Evolutionary conservation across 2,329 filamentous ascomycete species (phyloP).

Genomic region (Aspergillus proliferans): DNA sequence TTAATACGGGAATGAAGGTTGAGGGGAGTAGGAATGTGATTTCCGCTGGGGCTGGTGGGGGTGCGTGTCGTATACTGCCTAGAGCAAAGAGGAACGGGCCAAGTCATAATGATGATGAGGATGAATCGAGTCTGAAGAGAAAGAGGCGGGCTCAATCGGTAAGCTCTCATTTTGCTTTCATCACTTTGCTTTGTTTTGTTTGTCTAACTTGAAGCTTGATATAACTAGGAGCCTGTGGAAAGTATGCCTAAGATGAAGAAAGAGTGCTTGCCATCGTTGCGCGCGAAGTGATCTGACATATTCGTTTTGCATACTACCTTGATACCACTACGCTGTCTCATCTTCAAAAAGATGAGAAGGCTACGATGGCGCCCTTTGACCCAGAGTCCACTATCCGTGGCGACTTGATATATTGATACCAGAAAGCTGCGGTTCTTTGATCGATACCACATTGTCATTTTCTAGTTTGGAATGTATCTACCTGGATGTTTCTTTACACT

Average conservation of each 20-base stretch:
- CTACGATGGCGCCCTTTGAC: no score
- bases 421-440: no score
- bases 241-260: background rate
- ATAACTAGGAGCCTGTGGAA: background rate
- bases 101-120: background rate
- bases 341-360: no score
- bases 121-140: background rate
- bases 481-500: no score
- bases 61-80: background rate
- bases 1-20: conserved; percentile 25
- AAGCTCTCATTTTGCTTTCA: conserved; percentile 4
- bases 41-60: conserved; percentile 10
- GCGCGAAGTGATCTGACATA: background rate
- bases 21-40: conserved; percentile 23
- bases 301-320: no score
- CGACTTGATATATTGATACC: no score
- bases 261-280: background rate
- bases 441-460: no score
- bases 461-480: no score
- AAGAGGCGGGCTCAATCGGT: conserved; percentile 21
- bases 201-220: background rate
- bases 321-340: no score
- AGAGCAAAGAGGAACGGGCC: background rate
- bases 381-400: no score
- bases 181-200: background rate